phyloP scores from a whole-genome alignment of 2,329 filamentous ascomycete species.

The Nemania abortiva region DNA sequence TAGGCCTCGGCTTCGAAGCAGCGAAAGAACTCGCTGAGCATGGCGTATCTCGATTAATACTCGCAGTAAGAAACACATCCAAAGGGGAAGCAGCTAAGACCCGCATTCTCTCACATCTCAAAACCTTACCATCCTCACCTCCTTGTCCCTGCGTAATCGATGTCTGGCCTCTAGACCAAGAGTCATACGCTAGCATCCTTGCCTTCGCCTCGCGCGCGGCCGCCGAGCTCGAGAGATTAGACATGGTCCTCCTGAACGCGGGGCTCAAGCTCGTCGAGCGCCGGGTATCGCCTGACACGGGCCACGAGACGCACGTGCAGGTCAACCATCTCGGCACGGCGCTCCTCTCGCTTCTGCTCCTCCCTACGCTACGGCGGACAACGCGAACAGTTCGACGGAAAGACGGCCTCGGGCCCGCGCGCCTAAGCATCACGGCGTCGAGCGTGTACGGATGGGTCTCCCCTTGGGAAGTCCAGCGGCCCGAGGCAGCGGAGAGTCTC shows the following conservation, averaged over 20 bases:
- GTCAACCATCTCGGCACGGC: conserved; percentile 40
- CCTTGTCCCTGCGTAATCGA: conserved; percentile 23
- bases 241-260: conserved; percentile 38
- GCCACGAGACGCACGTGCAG: conserved; percentile 32
- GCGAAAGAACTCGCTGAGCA: conserved; percentile 31
- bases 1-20: conserved; percentile 37
- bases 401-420: neutral
- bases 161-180: conserved; percentile 39
- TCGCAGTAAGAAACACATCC: conserved; percentile 29
- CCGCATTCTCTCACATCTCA: conserved; percentile 13
- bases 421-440: conserved; percentile 31
- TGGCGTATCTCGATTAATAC: conserved; percentile 33
- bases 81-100: conserved; percentile 25
- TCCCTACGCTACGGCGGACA: conserved; percentile 25
- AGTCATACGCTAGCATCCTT: conserved; percentile 35
- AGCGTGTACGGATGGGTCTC: conserved; percentile 36
- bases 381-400: neutral
- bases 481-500: conserved; percentile 14
- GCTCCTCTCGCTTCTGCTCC: conserved; percentile 36
- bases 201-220: conserved; percentile 31
- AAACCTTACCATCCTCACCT: neutral
- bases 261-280: conserved; percentile 33
- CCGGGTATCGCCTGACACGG: conserved; percentile 19
- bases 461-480: conserved; percentile 24
- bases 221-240: conserved; percentile 26